phyloP scores from a whole-genome alignment of 1,284 basidiomycete species.

The Phaffia rhodozyma region DNA sequence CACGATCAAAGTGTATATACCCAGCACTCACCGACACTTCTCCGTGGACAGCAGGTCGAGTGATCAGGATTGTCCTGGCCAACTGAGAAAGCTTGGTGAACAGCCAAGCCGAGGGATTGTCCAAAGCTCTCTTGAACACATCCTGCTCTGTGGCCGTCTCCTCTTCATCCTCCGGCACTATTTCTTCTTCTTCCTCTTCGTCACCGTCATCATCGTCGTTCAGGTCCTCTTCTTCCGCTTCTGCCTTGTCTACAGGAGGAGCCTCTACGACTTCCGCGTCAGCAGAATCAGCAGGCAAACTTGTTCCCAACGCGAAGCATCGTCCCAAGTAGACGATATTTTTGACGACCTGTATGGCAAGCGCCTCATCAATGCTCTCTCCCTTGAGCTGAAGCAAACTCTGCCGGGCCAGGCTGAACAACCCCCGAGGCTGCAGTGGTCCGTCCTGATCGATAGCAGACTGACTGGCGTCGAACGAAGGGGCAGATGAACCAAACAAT shows the following conservation, averaged over 20 bases:
- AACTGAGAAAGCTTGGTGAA: conserved; percentile 90
- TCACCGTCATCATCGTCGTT: conserved; percentile 30
- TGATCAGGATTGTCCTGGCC: conserved; percentile 41
- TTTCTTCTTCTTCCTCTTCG: conserved; percentile 30
- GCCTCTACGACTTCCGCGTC: conserved; percentile 6
- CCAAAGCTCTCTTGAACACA: conserved; percentile 24
- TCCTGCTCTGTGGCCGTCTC: conserved; percentile 23
- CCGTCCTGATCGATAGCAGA: conserved; percentile 23
- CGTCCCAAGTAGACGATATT: conserved; percentile 85
- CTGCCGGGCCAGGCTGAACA: conserved; percentile 64
- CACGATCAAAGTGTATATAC: neutral
- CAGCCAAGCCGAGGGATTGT: conserved; percentile 71
- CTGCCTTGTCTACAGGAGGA: conserved; percentile 9
- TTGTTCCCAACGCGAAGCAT: conserved; percentile 49
- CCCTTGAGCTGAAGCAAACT: conserved; percentile 71
- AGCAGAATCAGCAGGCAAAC: neutral
- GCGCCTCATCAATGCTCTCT: conserved; percentile 58
- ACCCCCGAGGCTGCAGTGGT: conserved; percentile 31
- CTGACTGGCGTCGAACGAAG: conserved; percentile 26
- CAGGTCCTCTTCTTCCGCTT: conserved; percentile 5
- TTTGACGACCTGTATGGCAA: conserved; percentile 81
- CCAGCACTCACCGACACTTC: conserved; percentile 22
- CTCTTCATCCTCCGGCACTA: conserved; percentile 18
- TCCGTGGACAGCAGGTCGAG: conserved; percentile 33
- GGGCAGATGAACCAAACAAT: conserved; percentile 48